Base-by-base conservation (phyloP, 371 early-diverging fungal species). In the Rhizopus sp. region DNA sequence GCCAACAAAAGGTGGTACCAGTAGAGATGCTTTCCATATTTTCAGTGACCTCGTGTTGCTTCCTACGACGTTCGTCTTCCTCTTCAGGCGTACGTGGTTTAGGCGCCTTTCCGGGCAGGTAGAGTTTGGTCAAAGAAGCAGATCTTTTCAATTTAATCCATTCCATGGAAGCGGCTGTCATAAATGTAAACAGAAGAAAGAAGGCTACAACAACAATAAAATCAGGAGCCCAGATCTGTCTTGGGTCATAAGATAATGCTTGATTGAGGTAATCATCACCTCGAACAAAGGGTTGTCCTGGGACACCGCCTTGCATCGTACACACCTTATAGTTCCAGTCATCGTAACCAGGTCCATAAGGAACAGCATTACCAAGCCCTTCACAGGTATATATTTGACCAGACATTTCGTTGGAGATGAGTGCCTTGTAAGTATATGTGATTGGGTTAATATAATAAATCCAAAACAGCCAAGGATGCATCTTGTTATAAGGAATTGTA, bases 391-490 rank as follows among this genome's bases (percentile, higher is more conserved):
- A 81, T 3, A 44, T n/a, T 33, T 84, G 70, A n/a, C 83, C 82
- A 7, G 63, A 60, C 83, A 86, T 89, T 69, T 92, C 92, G 66
- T 90, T 90, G 16, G 78, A 72, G 16, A 89, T 62, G 30, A 92
- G 69, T 3, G 88, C 84, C 61, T 84, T 80, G 69, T 85, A 83
- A 0, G 80, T 87, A 60, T 88, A 90, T 0, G 86, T 80, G 15
- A 89, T 68, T 6, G 91, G 87, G 45, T 85, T 86, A 55, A 88
- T 82, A 81, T 86, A 90, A 60, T 82, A 84, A 41, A 89, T 78
- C 89, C 88, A 88, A 44, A 62, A 74, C 51, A 89, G 75, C 82
- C 86, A 86, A 15, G 80, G 83, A 52, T 86, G 81, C 88, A 90
- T 88, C 4, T 72, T 58, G 15, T 62, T 57, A 15, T 76, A 76